Evolutionary conservation across 2,329 filamentous ascomycete species (phyloP).

Genomic region (Trichoderma harzianum): DNA sequence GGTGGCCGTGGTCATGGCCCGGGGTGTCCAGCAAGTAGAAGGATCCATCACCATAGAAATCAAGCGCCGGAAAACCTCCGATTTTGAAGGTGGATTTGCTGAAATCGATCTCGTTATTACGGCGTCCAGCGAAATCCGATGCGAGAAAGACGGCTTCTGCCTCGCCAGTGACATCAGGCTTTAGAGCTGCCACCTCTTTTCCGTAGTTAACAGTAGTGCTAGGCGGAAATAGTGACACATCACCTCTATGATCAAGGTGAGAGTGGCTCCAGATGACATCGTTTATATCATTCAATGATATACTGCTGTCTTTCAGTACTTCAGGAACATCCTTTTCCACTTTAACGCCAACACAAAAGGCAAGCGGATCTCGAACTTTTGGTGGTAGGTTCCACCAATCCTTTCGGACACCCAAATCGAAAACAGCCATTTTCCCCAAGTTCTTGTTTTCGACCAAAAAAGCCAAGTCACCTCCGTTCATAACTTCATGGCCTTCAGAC

Average conservation of each 20-base stretch:
- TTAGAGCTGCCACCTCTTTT: constrained; percentile 6
- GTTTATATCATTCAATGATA: constrained; percentile 18
- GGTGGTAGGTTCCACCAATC: constrained; percentile 5
- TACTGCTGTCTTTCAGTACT: not conserved
- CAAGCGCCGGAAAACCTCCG: constrained; percentile 38
- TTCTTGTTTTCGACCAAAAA: constrained; percentile 5
- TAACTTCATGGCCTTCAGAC: not conserved
- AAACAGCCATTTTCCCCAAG: not conserved
- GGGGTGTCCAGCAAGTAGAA: constrained; percentile 39
- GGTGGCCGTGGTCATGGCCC: constrained; percentile 24
- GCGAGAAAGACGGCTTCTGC: constrained; percentile 17
- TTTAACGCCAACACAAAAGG: not conserved
- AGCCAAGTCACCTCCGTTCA: not conserved
- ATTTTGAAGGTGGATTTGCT: constrained; percentile 22
- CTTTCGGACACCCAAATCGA: constrained; percentile 2
- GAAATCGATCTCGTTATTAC: constrained; percentile 21
- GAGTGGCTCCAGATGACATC: constrained; percentile 30
- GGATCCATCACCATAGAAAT: constrained; percentile 41
- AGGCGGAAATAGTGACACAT: constrained; percentile 26
- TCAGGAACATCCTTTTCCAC: not conserved
- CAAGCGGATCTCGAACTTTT: constrained; percentile 5
- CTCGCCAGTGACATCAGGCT: constrained; percentile 21
- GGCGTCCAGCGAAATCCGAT: constrained; percentile 21
- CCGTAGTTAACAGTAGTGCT: constrained; percentile 27
- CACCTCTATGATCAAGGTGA: constrained; percentile 30